Base-by-base conservation (phyloP, 805 yeast genomes). In the Metschnikowia henanensis region DNA sequence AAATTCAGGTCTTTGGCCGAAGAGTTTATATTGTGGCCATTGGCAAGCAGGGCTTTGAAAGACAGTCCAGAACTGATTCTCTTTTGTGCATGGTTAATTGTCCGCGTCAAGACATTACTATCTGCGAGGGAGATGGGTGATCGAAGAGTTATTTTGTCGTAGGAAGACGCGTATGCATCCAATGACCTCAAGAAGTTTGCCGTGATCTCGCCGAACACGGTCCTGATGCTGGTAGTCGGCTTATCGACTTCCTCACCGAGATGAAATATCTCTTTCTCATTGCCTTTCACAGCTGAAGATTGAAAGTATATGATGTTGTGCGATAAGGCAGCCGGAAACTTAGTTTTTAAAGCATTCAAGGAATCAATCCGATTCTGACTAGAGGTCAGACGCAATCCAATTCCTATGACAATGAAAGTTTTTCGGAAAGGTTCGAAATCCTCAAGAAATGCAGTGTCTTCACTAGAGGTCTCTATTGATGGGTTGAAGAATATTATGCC, bases 371-470 rank as follows among this genome's bases (percentile, higher is more conserved):
- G 41, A 12, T 13, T 22, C 30, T 31, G 35, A 5, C 39, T 35
- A 4, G 37, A 47, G 4, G 39, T 46, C 33, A 7, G 41, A 59
- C 68, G 70, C 18, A 58, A 50, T 1, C 73, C 70, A 13, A 75
- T 46, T 0, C 80, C 82, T 6, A 77, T 37, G 5, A 83, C 81
- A 6, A 84, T 72, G 53, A 88, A 79, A 0, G 86, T 80, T 58
- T 89, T 88, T 39, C 97, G 67, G 63, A 78, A 89, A 1, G 97
- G 96, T 64, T 94, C 97, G 50, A 92, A 81, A 62, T 92, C 98
- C 53, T 85, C 87, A 32, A 92, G 68, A 41, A 85, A 83, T 6
- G 82, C 64, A 21, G 84, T 74, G 31, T 79, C 81, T n/a, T 72
- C 73, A 43, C 79, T 83, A 1, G 76, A 68, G 6, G 66, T 57